phyloP scores from a whole-genome alignment of 2,329 filamentous ascomycete genomes.

The Fusarium brachygibbosum region DNA sequence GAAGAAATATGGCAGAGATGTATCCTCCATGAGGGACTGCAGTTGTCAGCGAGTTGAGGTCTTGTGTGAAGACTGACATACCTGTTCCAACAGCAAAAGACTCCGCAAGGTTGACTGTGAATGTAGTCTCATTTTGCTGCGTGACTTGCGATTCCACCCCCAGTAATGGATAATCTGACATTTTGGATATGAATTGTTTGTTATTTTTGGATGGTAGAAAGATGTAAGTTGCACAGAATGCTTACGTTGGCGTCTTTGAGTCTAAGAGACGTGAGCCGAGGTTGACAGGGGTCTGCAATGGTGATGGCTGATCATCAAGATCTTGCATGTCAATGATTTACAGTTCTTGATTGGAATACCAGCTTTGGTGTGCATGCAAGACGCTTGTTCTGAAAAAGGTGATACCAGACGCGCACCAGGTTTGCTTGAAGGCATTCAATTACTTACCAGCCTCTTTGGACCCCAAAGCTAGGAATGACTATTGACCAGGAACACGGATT shows the following conservation, averaged over 20 bases:
- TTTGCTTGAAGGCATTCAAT: no score
- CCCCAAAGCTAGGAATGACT: not conserved
- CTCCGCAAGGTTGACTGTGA: conserved; percentile 30
- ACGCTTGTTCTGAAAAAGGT: not conserved
- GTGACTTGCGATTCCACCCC: conserved; percentile 25
- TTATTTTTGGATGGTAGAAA: not conserved
- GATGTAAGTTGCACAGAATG: not conserved
- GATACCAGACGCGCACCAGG: not conserved
- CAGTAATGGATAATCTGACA: conserved; percentile 12
- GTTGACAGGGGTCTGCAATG: not conserved
- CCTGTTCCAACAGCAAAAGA: conserved; percentile 37
- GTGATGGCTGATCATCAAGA: not conserved
- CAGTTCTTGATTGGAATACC: not conserved
- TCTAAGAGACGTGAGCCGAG: not conserved
- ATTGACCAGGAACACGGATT: no score
- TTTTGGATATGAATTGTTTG: not conserved
- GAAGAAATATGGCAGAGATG: conserved; percentile 58
- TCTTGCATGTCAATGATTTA: not conserved
- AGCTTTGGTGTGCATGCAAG: not conserved
- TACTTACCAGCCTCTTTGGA: not conserved
- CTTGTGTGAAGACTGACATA: not conserved
- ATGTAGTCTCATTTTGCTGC: conserved; percentile 14
- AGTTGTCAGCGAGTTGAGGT: not conserved
- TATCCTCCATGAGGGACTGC: conserved; percentile 63
- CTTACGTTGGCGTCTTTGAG: not conserved